Evolutionary conservation across 805 yeast species (phyloP), one percentile per base, ranked within the genome.

Genomic region (Yamadazyma insecticola): DNA sequence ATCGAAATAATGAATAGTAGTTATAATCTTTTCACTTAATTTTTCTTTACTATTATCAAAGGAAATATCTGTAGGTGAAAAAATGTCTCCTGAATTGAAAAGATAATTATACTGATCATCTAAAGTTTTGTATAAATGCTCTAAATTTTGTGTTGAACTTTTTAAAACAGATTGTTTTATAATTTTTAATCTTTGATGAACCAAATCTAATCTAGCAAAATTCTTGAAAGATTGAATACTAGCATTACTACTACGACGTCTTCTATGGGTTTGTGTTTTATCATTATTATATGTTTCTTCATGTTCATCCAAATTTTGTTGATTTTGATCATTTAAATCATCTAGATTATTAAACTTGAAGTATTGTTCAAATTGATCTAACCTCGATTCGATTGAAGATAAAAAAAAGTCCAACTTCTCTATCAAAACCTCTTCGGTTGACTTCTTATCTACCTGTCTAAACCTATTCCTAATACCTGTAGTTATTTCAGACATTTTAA

Each of bases 1-100:
- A 40, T 65, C 71, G 35, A 64, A 64, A 31, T 56, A 64, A 23
- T 55, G 66, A 29, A 65, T 52, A n/a, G 67, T 61, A 29, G 59
- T 55, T 24, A 65, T 61, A 39, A 65, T 63, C 32, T 63, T 63
- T 33, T 52, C 47, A 12, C 61, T 47, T 22, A 65, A 43, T 2
- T 55, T 40, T 36, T 60, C 67, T 27, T 49, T 38, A 4, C 42
- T 44, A 13, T 36, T 39, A 20, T 38, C 45, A 22, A 40, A 40
- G 6, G 40, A 30, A 9, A 37, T 25, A 18, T 35, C 39, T 10
- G 27, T 16, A 3, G 35, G 28, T 7, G 34, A 32, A 11, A 37
- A 37, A 13, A 39, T 32, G 22, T 40, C 45, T 25, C 31, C 36
- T 5, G 47, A 42, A 27, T 45, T 47, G 37, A 63, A 63, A 22